phyloP scores from a whole-genome alignment of 2,329 filamentous ascomycete species.

The Cordyceps tenuipes region DNA sequence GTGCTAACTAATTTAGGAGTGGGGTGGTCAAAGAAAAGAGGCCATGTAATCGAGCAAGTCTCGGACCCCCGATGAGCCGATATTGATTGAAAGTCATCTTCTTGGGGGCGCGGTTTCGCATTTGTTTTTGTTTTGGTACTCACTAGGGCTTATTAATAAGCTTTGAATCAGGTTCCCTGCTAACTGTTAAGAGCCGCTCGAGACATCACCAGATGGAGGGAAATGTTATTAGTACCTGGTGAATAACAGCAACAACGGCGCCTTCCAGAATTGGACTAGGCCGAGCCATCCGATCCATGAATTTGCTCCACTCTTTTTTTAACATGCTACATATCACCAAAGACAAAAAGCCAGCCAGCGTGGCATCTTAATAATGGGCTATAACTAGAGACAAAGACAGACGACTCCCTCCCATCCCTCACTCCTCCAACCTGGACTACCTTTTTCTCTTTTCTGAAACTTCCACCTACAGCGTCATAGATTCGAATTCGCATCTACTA shows the following conservation, averaged over 20 bases:
- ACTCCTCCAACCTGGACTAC: background rate
- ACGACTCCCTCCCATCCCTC: background rate
- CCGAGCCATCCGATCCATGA: background rate
- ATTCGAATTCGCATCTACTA: background rate
- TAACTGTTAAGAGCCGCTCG: too few species aligned
- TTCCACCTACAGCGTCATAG: background rate
- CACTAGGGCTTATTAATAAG: too few species aligned
- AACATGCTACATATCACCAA: background rate
- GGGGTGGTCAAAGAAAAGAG: background rate
- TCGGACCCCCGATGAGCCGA: background rate
- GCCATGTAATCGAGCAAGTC: background rate
- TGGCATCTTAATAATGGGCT: constrained; percentile 9
- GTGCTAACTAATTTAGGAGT: background rate
- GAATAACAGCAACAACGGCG: background rate
- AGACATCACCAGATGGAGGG: background rate
- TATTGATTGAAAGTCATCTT: background rate
- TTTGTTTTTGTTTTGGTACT: too few species aligned
- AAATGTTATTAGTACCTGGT: background rate
- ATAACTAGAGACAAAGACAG: background rate
- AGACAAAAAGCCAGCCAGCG: constrained; percentile 9
- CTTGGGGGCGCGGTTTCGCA: too few species aligned
- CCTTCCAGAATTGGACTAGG: constrained; percentile 1
- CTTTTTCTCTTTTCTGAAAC: background rate
- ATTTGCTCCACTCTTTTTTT: constrained; percentile 1
- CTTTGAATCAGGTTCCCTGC: too few species aligned